phyloP scores from a whole-genome alignment of 2,329 filamentous ascomycete genomes.

The Ophiosphaerella korrae region DNA sequence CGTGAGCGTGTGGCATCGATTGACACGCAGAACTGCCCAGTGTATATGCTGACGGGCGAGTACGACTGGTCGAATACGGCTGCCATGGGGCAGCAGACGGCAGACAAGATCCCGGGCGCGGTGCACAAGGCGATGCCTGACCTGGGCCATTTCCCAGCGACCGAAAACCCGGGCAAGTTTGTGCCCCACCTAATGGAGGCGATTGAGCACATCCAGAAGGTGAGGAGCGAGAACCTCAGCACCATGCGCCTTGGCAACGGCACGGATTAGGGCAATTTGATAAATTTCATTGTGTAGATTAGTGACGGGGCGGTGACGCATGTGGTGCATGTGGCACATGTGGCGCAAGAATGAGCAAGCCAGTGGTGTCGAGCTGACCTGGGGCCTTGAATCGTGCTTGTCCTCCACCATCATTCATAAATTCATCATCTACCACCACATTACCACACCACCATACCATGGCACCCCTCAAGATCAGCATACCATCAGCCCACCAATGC shows the following conservation, averaged over 20 bases:
- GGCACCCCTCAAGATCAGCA: conserved; percentile 54
- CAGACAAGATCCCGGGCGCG: conserved; percentile 54
- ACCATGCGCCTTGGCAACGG: conserved; percentile 39
- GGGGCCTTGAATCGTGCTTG: too few species aligned
- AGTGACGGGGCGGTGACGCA: too few species aligned
- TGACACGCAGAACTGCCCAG: conserved; percentile 56
- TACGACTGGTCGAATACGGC: conserved; percentile 57
- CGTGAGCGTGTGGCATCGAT: conserved; percentile 52
- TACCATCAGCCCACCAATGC: conserved; percentile 55
- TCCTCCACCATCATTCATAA: too few species aligned
- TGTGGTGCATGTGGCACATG: too few species aligned
- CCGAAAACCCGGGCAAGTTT: conserved; percentile 51
- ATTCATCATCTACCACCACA: too few species aligned
- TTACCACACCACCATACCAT: conserved; percentile 28
- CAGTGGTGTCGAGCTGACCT: too few species aligned
- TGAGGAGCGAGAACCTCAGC: conserved; percentile 35
- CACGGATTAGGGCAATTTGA: conserved; percentile 17
- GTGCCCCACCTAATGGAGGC: conserved; percentile 47
- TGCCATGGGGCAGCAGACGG: conserved; percentile 53
- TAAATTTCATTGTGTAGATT: neutral
- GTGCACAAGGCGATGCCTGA: conserved; percentile 53
- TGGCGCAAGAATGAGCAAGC: too few species aligned
- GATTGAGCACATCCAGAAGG: conserved; percentile 46
- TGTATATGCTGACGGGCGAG: conserved; percentile 59
- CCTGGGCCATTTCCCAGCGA: conserved; percentile 56